phyloP scores from a whole-genome alignment of 495 filamentous ascomycete species.

The Pyronema domesticum region DNA sequence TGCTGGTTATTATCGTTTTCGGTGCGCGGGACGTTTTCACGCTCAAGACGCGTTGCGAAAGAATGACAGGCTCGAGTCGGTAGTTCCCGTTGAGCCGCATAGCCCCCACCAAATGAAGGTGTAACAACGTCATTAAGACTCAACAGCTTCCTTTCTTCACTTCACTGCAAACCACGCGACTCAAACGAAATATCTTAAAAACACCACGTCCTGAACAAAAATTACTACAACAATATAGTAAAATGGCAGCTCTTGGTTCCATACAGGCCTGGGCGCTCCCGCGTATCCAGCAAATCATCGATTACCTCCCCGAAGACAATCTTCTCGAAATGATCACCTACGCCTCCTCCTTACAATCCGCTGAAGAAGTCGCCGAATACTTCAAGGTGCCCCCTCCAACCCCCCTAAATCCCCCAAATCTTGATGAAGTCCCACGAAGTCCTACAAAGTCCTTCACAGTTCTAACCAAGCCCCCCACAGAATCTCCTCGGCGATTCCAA shows the following conservation, averaged over 20 bases:
- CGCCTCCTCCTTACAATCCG: constrained; percentile 46
- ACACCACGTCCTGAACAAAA: too few relatives aligned
- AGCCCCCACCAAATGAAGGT: background rate
- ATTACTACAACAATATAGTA: too few relatives aligned
- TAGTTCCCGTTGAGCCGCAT: constrained; percentile 13
- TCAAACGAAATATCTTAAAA: too few relatives aligned
- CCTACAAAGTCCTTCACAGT: background rate
- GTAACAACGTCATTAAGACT: background rate
- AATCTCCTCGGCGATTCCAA: constrained; percentile 76
- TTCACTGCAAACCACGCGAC: too few relatives aligned
- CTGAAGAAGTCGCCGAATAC: constrained; percentile 58
- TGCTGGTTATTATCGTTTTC: background rate
- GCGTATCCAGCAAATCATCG: constrained; percentile 55
- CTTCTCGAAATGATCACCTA: constrained; percentile 69
- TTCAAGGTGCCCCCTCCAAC: constrained; percentile 34
- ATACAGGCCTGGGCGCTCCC: constrained; percentile 32
- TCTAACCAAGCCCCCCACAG: constrained; percentile 1
- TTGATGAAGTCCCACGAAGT: background rate
- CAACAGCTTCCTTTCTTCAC: background rate
- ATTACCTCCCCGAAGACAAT: constrained; percentile 53
- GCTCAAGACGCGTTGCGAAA: too few relatives aligned
- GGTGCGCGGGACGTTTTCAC: background rate
- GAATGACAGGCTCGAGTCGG: background rate
- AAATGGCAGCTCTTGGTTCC: constrained; percentile 3
- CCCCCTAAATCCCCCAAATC: too few relatives aligned